Base-by-base conservation (phyloP, 257 asterid species). In the Nemophila menziesii region DNA sequence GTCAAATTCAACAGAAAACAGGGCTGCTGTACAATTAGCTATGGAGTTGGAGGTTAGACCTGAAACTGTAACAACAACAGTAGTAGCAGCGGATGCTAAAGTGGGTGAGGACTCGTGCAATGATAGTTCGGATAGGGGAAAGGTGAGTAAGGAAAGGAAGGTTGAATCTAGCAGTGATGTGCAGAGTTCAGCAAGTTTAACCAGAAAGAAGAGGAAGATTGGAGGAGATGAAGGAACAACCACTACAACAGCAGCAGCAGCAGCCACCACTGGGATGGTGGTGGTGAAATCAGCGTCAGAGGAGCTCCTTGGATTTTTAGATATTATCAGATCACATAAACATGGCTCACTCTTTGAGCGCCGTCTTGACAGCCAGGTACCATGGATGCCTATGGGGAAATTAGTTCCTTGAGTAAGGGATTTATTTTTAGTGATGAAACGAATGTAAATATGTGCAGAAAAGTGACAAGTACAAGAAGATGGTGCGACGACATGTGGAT, bases 281-380 rank as follows among this genome's bases (percentile, higher is more conserved):
- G 38, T 44, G 15, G 33, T 13, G 8, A 33, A 46, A 42, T 62
- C 33, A 20, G 61, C 60, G 61, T 44, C 72, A 16, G 72, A 64
- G 62, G 66, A 72, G 66, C 42, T 58, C 40, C 4, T 40, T 44
- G 58, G 33, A 11, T 12, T 69, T 56, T 57, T 64, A 33, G 69
- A 60, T 33, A 44, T 26, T 42, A 61, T 69, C 57, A 55, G 72
- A 61, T 46, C 72, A 37, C 66, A 64, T 18, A 48, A 64, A 21
- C 60, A 58, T 51, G 69, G 69, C 49, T 44, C 51, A 49, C 22
- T 60, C 26, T 69, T 69, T 63, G 50, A 69, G 52, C 63, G 72
- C 46, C 69, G 72, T 69, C 77, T 64, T 13, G 60, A 49, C 19
- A 55, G 46, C 57, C 77, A 69, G 77, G 77, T 69, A 68, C n/a